A percentile compares a stretch with the other conserved stretches of the same genome.
Conservation (phyloP, 1,139 yeast species). For the Yamadazyma friedrichii region DNA sequence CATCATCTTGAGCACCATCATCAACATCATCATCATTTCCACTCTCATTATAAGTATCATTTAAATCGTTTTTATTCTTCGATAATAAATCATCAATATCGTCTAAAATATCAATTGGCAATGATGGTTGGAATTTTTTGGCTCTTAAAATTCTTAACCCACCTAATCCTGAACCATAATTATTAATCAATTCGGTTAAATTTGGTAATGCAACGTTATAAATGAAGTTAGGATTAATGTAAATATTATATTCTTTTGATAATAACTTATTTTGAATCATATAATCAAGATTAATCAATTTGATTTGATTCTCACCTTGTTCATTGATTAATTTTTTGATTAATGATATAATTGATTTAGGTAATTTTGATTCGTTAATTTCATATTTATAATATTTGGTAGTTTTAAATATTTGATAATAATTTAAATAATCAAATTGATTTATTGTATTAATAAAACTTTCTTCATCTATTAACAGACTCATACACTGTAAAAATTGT, state of each 20-base stretch:
- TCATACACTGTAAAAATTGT: constrained; percentile 89
- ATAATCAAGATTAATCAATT: constrained; percentile 34
- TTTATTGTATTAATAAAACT: constrained; percentile 56
- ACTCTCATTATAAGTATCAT: constrained; percentile 30
- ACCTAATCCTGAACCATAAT: constrained; percentile 63
- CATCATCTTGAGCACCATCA: constrained; percentile 31
- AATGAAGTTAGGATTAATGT: constrained; percentile 48
- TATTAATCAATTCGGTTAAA: constrained; percentile 54
- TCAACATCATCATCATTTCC: constrained; percentile 24
- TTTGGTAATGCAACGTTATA: constrained; percentile 60
- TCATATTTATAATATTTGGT: constrained; percentile 82
- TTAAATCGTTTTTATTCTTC: constrained; percentile 29
- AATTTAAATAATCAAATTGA: constrained; percentile 60
- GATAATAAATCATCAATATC: constrained; percentile 56
- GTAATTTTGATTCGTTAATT: constrained; percentile 66
- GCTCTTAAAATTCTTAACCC: constrained; percentile 47
- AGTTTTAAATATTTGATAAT: constrained; percentile 67
- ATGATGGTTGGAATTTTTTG: constrained; percentile 56
- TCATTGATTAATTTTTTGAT: constrained; percentile 34
- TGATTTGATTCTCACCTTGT: constrained; percentile 39
- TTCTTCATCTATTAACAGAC: constrained; percentile 56
- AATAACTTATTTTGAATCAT: constrained; percentile 44
- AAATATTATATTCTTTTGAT: constrained; percentile 41
- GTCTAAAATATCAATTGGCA: constrained; percentile 61
- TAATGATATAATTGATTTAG: constrained; percentile 44